Percentiles rank a stretch among this genome's conserved stretches.
Evolutionary conservation across 352 stramenopile species (phyloP).

Genomic region (Globisporangium cylindrosporum): DNA sequence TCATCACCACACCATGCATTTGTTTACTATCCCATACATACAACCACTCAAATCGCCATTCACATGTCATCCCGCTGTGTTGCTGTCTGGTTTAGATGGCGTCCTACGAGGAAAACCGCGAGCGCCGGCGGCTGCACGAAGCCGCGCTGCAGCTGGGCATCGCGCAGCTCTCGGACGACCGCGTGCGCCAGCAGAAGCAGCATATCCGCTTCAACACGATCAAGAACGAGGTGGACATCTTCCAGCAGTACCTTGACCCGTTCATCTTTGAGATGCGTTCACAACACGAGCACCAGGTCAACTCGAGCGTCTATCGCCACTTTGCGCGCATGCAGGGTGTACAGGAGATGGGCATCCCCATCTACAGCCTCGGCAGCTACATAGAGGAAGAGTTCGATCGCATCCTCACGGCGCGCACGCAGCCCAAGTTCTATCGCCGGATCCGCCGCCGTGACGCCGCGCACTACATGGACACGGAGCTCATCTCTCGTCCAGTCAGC

Average conservation of each 20-base stretch:
- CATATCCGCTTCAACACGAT: conserved; percentile 62
- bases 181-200: conserved; percentile 48
- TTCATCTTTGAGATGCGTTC: conserved; percentile 64
- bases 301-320: conserved; percentile 76
- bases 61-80: no score
- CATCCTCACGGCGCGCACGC: conserved; percentile 47
- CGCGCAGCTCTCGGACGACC: conserved; percentile 53
- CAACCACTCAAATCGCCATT: neutral
- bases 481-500: conserved; percentile 40
- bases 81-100: conserved; percentile 20
- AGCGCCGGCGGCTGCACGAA: conserved; percentile 32
- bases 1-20: neutral
- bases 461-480: conserved; percentile 54
- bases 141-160: conserved; percentile 51
- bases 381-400: conserved; percentile 42
- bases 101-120: conserved; percentile 26
- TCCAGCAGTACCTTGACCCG: conserved; percentile 69
- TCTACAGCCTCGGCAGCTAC: conserved; percentile 68
- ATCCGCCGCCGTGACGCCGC: conserved; percentile 36
- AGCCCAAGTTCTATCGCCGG: conserved; percentile 45
- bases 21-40: neutral
- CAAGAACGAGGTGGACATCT: conserved; percentile 79
- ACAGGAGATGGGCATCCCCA: conserved; percentile 71
- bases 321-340: conserved; percentile 57
- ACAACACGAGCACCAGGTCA: conserved; percentile 46